Conservation (phyloP, 1,139 yeast genomes). For the Kazachstania sp. region DNA sequence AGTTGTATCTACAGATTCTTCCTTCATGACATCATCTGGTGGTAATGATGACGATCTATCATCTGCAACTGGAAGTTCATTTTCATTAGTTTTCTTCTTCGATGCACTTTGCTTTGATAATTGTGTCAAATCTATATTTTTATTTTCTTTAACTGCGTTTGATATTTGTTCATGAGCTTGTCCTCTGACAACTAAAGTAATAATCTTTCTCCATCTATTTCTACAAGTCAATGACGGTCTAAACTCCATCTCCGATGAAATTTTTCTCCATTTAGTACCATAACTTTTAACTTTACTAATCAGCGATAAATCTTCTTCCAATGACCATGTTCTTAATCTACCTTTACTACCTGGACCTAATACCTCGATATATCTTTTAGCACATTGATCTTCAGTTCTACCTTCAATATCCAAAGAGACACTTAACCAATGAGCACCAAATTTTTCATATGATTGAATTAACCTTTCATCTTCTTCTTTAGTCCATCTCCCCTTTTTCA, state of each 20-base stretch:
- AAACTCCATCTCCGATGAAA: conserved; percentile 61
- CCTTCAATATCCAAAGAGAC: conserved; percentile 71
- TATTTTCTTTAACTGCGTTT: conserved; percentile 29
- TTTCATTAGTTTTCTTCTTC: not conserved
- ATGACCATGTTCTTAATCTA: conserved; percentile 70
- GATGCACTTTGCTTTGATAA: conserved; percentile 2
- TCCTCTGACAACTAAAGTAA: conserved; percentile 64
- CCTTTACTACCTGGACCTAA: conserved; percentile 71
- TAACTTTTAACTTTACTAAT: conserved; percentile 55
- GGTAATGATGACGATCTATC: not conserved
- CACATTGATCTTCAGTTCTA: conserved; percentile 91
- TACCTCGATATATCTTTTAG: conserved; percentile 83
- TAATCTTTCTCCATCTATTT: conserved; percentile 84
- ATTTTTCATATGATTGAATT: conserved; percentile 51
- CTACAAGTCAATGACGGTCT: conserved; percentile 87
- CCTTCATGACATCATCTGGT: not conserved
- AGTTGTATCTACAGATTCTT: not conserved
- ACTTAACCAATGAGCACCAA: conserved; percentile 82
- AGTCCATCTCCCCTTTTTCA: conserved; percentile 85
- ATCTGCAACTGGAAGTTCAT: not conserved
- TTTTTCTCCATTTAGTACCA: conserved; percentile 91
- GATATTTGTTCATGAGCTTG: conserved; percentile 26
- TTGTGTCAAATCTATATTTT: conserved; percentile 21
- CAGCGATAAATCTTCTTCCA: conserved; percentile 65
- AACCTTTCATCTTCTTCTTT: conserved; percentile 67